Evolutionary conservation across 345 rosid genomes (phyloP), one percentile per base, ranked within the genome.

Genomic region (Draba incana): DNA sequence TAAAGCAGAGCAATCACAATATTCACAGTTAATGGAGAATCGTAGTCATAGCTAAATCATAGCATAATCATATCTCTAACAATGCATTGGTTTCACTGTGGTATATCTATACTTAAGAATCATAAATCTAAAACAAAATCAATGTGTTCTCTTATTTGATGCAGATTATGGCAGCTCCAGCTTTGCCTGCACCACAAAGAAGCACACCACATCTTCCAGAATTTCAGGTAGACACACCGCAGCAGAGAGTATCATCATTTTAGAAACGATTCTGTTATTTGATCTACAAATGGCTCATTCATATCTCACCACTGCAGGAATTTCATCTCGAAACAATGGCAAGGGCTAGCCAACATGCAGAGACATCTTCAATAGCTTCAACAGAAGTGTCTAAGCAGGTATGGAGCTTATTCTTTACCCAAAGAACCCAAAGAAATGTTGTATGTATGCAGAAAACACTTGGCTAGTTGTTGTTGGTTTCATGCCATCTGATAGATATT

Each of bases 311-410:
- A 16, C 42, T 73, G 69, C 77, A 95, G 99, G 98, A 95, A 75
- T 95, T 95, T 50, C 99, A 86, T 75, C 67, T 95, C 9, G 79
- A 86, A 84, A 95, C 97, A 62, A 82, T 81, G 81, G 89, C 78
- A 31, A 85, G 98, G 74, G 96, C 97, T 60, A 78, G 68, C 76
- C 94, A 85, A 58, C 85, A 88, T 80, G 84, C 81, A 44, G 99
- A 92, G 69, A 81, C 98, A 23, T 82, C 96, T 58, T 88, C 99
- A 42, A 64, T 89, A 6, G 86, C 88, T 57, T 89, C 96, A 65
- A 83, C 89, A 27, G 97, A 92, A 49, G 82, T 64, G 14, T 81
- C 88, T 72, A 88, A 68, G 73, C 73, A 83, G 92, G 99, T 91
- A 64, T 10, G 11, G 14, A 64, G 66, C 72, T 52, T 41, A 50